A percentile compares a stretch with the other conserved stretches of the same genome.
These are phyloP conservation scores for Cyathus striatus DNA, from an alignment of 768 basidiomycete species.

Conservation along the genomic window DNA sequence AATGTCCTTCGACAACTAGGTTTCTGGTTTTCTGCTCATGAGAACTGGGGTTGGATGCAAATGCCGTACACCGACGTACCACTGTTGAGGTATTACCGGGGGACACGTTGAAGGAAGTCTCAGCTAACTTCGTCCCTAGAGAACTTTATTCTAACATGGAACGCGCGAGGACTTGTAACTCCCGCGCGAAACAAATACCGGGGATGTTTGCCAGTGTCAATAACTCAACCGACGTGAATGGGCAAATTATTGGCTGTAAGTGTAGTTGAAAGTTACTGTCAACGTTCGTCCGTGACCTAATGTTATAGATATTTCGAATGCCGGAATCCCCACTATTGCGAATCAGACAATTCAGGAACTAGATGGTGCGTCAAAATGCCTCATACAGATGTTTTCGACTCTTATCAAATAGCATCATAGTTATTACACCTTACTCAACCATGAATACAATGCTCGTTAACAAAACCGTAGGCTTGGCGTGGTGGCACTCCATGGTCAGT, in stretches of 20 bases:
- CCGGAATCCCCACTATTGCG: slow-evolving; percentile 16
- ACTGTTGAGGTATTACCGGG: slow-evolving; percentile 9
- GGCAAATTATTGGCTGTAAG: slow-evolving; percentile 17
- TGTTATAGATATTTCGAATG: slow-evolving; percentile 15
- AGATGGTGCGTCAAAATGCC: slow-evolving; percentile 8
- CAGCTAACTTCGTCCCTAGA: not conserved
- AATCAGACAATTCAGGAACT: slow-evolving; percentile 17
- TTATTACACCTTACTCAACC: slow-evolving; percentile 17
- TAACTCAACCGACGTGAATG: slow-evolving; percentile 15
- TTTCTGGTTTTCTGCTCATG: slow-evolving; percentile 19
- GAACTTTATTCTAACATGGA: slow-evolving; percentile 16
- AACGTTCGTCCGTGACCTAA: not conserved
- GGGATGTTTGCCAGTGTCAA: slow-evolving; percentile 18
- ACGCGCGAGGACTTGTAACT: slow-evolving; percentile 16
- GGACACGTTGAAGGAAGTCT: not conserved
- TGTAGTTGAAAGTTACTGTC: not conserved
- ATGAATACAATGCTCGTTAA: slow-evolving; percentile 17
- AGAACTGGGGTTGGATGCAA: slow-evolving; percentile 19
- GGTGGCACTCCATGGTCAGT: slow-evolving; percentile 17
- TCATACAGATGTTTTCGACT: not conserved
- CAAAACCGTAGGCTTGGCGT: slow-evolving; percentile 12
- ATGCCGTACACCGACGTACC: slow-evolving; percentile 16
- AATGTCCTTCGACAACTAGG: slow-evolving; percentile 2
- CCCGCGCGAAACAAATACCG: slow-evolving; percentile 10
- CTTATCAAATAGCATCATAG: slow-evolving; percentile 2